Evolutionary conservation across 257 asterid species (phyloP).

Genomic region (Petunia axillaris): DNA sequence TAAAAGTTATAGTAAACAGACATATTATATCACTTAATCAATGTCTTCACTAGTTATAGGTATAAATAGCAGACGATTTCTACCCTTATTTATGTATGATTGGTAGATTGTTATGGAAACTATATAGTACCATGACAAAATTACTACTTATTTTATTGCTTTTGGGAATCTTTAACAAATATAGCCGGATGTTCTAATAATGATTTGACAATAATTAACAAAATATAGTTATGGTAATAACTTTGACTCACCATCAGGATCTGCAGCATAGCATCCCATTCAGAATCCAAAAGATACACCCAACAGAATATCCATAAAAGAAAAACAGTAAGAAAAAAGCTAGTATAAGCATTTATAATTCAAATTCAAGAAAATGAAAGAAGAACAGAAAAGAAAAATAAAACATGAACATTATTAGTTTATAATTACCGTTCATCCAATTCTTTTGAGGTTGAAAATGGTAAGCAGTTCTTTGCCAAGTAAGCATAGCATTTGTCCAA

Average conservation of each 20-base stretch:
- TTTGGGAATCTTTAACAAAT: background rate
- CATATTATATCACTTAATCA: too few relatives aligned
- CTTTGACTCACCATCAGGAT: slow-evolving; percentile 76
- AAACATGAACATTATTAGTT: background rate
- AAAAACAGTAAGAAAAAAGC: slow-evolving; percentile 6
- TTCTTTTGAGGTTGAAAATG: slow-evolving; percentile 81
- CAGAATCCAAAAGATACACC: slow-evolving; percentile 34
- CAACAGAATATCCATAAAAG: slow-evolving; percentile 29
- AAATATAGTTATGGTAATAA: background rate
- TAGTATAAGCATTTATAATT: slow-evolving; percentile 16
- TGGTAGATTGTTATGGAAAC: background rate
- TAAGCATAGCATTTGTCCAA: slow-evolving; percentile 76
- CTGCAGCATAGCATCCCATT: slow-evolving; percentile 44
- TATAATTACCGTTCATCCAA: slow-evolving; percentile 74
- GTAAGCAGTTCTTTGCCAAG: slow-evolving; percentile 79
- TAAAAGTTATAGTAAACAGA: too few relatives aligned
- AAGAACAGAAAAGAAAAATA: slow-evolving; percentile 6
- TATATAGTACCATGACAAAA: background rate
- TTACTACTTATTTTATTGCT: slow-evolving; percentile 5
- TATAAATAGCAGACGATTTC: too few relatives aligned
- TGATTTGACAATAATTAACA: background rate
- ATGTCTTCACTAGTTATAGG: too few relatives aligned
- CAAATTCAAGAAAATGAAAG: background rate
- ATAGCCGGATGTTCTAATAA: background rate
- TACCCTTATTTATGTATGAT: background rate